These are phyloP conservation scores for Singerocomus inundabilis DNA, from an alignment of 1,284 basidiomycete species.

Conservation along the genomic window DNA sequence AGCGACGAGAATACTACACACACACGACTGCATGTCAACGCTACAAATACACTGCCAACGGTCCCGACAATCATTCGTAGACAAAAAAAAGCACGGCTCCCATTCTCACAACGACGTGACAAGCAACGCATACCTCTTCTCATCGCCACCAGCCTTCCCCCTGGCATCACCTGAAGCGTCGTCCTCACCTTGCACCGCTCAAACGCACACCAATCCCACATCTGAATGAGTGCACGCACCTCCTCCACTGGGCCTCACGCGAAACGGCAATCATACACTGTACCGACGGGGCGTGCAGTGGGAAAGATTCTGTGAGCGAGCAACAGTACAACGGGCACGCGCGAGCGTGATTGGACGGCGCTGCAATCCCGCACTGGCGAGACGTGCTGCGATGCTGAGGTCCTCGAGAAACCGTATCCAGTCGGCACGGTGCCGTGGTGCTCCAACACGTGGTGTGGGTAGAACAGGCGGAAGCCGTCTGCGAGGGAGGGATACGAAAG, in stretches of 20 bases:
- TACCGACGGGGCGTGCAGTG: constrained; percentile 9
- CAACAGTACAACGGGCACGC: constrained; percentile 16
- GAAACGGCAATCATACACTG: constrained; percentile 26
- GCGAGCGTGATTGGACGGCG: constrained; percentile 19
- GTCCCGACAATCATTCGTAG: too few relatives aligned
- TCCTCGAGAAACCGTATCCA: constrained; percentile 33
- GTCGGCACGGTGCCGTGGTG: constrained; percentile 28
- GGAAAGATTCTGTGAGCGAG: constrained; percentile 19
- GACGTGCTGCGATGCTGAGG: constrained; percentile 27
- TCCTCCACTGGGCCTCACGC: constrained; percentile 21
- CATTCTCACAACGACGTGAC: constrained; percentile 29
- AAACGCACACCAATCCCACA: constrained; percentile 35
- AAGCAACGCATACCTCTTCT: constrained; percentile 15
- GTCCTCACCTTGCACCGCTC: constrained; percentile 32
- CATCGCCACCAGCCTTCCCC: neutral
- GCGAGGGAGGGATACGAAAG: constrained; percentile 29
- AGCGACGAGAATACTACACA: too few relatives aligned
- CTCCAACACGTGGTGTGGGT: constrained; percentile 25
- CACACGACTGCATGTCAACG: too few relatives aligned
- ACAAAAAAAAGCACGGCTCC: too few relatives aligned
- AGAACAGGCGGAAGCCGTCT: constrained; percentile 31
- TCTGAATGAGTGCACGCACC: constrained; percentile 26
- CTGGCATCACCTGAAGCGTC: constrained; percentile 12
- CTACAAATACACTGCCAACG: too few relatives aligned
- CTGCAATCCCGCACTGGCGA: constrained; percentile 22